These are phyloP conservation scores for Cladosporium sphaerospermum DNA, from an alignment of 2,329 filamentous ascomycete species.

Conservation along the genomic window DNA sequence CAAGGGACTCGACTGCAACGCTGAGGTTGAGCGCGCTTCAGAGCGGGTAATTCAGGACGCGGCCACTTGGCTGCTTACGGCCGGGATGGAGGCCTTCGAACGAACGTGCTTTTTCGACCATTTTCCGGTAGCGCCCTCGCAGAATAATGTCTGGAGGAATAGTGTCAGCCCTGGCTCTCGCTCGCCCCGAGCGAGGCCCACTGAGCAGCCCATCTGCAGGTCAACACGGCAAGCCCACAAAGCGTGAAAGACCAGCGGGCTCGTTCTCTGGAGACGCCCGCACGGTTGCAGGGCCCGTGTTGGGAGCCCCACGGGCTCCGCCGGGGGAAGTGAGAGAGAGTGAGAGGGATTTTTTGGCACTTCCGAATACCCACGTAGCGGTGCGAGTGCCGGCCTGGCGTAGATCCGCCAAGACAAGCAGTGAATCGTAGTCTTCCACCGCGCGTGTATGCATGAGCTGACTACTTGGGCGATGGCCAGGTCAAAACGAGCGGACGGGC, in stretches of 20 bases:
- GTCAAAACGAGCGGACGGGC: not conserved
- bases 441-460: not conserved
- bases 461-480: not conserved
- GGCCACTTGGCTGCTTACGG: too few relatives aligned
- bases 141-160: too few relatives aligned
- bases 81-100: too few relatives aligned
- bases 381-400: slow-evolving; percentile 7
- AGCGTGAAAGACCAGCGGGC: too few relatives aligned
- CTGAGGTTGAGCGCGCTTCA: too few relatives aligned
- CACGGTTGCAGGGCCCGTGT: not conserved
- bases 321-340: not conserved
- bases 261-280: too few relatives aligned
- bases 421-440: not conserved
- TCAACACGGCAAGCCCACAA: not conserved
- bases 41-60: too few relatives aligned
- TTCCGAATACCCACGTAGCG: slow-evolving; percentile 4
- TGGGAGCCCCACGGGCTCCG: slow-evolving; percentile 11
- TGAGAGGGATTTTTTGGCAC: slow-evolving; percentile 9
- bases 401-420: slow-evolving; percentile 8
- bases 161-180: not conserved
- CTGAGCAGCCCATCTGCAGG: slow-evolving; percentile 4
- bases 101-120: too few relatives aligned
- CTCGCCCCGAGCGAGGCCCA: not conserved
- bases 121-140: too few relatives aligned
- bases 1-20: too few relatives aligned